phyloP scores from a whole-genome alignment of 257 asterid species.

The Rubia yunnanensis region DNA sequence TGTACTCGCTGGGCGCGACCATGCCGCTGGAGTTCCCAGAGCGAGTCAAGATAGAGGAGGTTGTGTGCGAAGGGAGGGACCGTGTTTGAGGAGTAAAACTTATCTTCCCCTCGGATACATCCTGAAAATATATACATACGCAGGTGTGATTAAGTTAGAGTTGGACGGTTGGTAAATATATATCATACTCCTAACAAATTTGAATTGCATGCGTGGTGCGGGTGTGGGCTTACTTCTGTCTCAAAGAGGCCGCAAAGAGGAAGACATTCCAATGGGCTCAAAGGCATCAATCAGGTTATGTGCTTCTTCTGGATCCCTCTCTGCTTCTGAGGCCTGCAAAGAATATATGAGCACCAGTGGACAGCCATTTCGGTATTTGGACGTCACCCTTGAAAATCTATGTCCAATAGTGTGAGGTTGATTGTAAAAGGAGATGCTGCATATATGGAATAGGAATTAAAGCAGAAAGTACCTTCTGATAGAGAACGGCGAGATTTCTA shows the following conservation, averaged over 20 bases:
- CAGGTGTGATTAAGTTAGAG: background rate
- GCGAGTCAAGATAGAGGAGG: conserved; percentile 60
- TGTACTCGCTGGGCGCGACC: conserved; percentile 60
- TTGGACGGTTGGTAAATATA: too few relatives aligned
- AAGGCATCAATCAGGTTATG: conserved; percentile 69
- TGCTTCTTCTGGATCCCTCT: conserved; percentile 40
- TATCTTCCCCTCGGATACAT: conserved; percentile 82
- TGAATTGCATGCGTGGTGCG: background rate
- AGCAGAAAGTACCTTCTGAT: conserved; percentile 97
- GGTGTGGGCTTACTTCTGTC: conserved; percentile 55
- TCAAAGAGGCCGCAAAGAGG: conserved; percentile 94
- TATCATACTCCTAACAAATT: too few relatives aligned
- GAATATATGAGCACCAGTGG: conserved; percentile 51
- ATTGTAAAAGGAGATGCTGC: too few relatives aligned
- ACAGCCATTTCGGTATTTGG: conserved; percentile 91
- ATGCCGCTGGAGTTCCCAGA: conserved; percentile 30
- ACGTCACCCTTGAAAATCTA: conserved; percentile 86
- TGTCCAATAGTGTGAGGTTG: background rate
- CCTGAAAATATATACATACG: conserved; percentile 41
- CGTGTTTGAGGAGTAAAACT: conserved; percentile 87
- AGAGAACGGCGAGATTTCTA: conserved; percentile 85
- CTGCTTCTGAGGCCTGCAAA: conserved; percentile 33
- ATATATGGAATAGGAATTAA: background rate
- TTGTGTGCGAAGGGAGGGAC: conserved; percentile 88
- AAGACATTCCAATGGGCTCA: conserved; percentile 89